Conservation (phyloP, 208 protist genomes). For the Acanthamoeba quina region DNA sequence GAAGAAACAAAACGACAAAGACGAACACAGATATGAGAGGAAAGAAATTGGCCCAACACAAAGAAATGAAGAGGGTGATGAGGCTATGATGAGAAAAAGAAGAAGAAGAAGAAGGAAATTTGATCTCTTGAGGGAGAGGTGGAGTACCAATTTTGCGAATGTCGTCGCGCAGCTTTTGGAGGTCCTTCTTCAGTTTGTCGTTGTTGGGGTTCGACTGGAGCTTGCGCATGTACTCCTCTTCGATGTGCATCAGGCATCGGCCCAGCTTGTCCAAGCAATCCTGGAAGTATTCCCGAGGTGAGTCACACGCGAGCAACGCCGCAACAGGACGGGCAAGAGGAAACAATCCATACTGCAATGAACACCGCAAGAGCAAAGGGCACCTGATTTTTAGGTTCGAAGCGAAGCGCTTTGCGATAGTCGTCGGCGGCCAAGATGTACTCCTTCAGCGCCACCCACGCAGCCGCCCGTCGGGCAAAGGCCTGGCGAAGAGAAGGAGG, state of each 20-base stretch:
- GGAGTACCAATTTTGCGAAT: constrained; percentile 51
- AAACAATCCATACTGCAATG: background rate
- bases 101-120: background rate
- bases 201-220: constrained; percentile 45
- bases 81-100: background rate
- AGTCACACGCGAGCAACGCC: background rate
- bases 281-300: background rate
- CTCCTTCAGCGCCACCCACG: constrained; percentile 64
- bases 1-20: background rate
- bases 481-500: background rate
- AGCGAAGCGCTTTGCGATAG: constrained; percentile 39
- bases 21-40: background rate
- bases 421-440: constrained; percentile 43
- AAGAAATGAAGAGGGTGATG: background rate
- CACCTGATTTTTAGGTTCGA: constrained; percentile 68
- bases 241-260: constrained; percentile 19
- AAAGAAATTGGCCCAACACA: too few species aligned
- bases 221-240: constrained; percentile 58
- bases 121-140: background rate
- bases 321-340: background rate
- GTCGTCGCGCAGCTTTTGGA: constrained; percentile 56
- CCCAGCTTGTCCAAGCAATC: constrained; percentile 67
- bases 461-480: constrained; percentile 46
- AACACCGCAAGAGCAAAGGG: background rate
- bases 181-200: constrained; percentile 55